Evolutionary conservation across 257 asterid species (phyloP), one percentile per base, ranked within the genome.

Genomic region (Craterostigma plantagineum): DNA sequence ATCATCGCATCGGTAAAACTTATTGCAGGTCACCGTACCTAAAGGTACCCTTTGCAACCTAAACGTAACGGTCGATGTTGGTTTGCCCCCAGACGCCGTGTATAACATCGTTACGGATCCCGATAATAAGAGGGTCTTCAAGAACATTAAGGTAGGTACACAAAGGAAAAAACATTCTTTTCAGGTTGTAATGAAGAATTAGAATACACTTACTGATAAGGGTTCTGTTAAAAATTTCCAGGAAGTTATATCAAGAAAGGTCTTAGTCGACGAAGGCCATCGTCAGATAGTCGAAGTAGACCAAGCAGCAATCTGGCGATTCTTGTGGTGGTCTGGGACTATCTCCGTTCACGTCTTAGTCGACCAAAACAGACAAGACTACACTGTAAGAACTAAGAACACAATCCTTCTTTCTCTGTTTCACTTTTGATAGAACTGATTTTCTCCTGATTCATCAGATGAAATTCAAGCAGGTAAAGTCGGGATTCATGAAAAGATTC

Each of bases 281-380:
- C 73, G 97, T 71, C 97, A 87, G 65, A 74, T 82, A 15, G 92
- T 87, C n/a, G 97, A 87, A 55, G 56, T 87, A 46, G 95, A 81
- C 63, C 93, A 87, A 73, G 84, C 95, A 5, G 93, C 95, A 12
- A 50, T 79, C 18, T 87, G 97, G 95, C 72, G 68, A 63, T 87
- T 87, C 56, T 82, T 87, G 45, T 87, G 95, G 93, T 74, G 77
- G 85, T 71, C 92, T 0, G 97, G 97, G 30, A 79, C 97, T 10
- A 64, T 87, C 36, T 67, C 93, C 0, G 84, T 81, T 60, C 75
- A 77, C 45, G 90, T 87, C 44, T 59, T 73, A 53, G 97, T 87
- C 1, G 93, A 87, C 62, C 97, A 87, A 60, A 79, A 79, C 69
- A 63, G 82, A 70, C 67, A 72, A 54, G 65, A 87, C 54, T 54